These are phyloP conservation scores for Lipomyces orientalis DNA, from an alignment of 805 yeast genomes.

Conservation along the genomic window DNA sequence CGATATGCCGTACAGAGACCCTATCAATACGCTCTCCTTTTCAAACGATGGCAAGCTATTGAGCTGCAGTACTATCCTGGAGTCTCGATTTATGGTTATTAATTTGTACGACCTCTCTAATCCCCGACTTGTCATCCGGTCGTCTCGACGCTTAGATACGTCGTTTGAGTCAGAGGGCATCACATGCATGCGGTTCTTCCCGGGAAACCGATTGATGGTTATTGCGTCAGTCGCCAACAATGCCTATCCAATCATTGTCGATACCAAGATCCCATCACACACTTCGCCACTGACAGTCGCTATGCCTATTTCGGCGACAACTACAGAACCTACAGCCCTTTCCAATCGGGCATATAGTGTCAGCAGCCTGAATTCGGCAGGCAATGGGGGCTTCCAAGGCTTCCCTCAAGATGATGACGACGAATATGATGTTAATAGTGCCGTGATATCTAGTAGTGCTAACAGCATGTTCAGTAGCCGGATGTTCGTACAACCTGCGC, in stretches of 20 bases:
- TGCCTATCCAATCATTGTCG: constrained; percentile 70
- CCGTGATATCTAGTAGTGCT: not conserved
- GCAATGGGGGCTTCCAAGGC: constrained; percentile 10
- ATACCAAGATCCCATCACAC: constrained; percentile 55
- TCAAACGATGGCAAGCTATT: constrained; percentile 73
- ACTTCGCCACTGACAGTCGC: constrained; percentile 6
- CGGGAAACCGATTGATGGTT: constrained; percentile 62
- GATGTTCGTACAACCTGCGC: not conserved
- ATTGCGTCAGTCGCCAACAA: constrained; percentile 63
- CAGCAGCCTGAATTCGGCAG: constrained; percentile 14
- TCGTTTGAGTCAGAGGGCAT: constrained; percentile 86
- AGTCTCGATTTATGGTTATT: constrained; percentile 78
- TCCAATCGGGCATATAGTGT: constrained; percentile 23
- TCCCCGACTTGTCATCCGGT: constrained; percentile 72
- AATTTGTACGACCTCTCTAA: constrained; percentile 66
- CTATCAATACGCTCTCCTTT: constrained; percentile 74
- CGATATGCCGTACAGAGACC: constrained; percentile 85
- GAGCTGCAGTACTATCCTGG: constrained; percentile 77
- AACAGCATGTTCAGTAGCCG: constrained; percentile 1
- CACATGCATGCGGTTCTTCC: constrained; percentile 77
- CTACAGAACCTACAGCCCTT: constrained; percentile 6
- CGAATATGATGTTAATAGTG: constrained; percentile 2
- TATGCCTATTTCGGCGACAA: not conserved
- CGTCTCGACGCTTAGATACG: constrained; percentile 65
- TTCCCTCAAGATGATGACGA: constrained; percentile 23